Evolutionary conservation across 2,329 filamentous ascomycete genomes (phyloP).

Genomic region (Paecilomyces variotii): DNA sequence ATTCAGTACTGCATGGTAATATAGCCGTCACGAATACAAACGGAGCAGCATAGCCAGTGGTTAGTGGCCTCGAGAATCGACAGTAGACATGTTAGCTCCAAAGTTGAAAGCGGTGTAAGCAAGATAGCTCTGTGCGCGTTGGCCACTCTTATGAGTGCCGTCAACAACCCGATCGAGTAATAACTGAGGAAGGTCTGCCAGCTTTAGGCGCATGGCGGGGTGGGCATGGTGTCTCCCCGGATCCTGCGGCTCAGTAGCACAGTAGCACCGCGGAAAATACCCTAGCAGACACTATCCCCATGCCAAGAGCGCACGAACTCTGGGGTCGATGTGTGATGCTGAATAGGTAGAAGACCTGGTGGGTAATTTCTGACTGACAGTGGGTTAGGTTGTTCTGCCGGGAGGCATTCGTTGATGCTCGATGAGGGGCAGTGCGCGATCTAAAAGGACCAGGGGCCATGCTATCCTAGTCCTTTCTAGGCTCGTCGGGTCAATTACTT

Average conservation of each 20-base stretch:
- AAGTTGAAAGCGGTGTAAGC: background rate
- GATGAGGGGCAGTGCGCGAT: background rate
- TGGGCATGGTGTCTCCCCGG: background rate
- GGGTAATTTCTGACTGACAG: no score
- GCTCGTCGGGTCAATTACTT: background rate
- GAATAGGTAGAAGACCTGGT: no score
- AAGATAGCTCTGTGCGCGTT: background rate
- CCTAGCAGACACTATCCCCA: no score
- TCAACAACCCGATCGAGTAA: background rate
- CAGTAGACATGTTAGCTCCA: background rate
- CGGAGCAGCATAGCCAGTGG: background rate
- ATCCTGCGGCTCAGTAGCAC: no score
- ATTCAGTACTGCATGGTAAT: background rate
- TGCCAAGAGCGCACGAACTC: no score
- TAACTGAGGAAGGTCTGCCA: background rate
- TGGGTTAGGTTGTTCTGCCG: no score
- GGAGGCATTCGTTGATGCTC: no score
- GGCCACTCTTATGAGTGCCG: background rate
- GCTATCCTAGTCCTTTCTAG: background rate
- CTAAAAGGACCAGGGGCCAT: background rate
- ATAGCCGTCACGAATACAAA: background rate
- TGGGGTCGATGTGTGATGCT: no score
- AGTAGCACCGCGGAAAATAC: no score
- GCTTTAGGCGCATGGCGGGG: background rate
- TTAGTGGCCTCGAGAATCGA: background rate